Conservation (phyloP, 768 basidiomycete genomes). For the Mrakia hoshinonis region DNA sequence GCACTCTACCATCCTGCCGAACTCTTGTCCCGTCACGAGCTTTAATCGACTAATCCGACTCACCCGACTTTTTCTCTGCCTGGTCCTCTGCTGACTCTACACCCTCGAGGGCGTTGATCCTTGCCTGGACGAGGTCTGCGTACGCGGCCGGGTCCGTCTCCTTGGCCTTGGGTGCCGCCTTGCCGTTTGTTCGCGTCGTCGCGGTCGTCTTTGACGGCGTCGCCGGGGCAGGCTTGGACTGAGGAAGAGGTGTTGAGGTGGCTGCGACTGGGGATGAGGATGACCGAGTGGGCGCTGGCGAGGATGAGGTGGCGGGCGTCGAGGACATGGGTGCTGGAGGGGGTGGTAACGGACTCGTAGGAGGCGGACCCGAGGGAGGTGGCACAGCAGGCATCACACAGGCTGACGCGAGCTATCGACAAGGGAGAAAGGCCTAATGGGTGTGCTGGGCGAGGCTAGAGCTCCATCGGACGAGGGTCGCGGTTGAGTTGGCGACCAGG, state of each 20-base stretch:
- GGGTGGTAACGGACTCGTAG: neutral
- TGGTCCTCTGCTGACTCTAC: slow-evolving; percentile 80
- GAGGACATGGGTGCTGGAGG: neutral
- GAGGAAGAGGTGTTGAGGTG: neutral
- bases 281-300: neutral
- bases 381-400: neutral
- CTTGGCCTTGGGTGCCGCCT: neutral
- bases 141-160: slow-evolving; percentile 81
- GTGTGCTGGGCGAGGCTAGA: neutral
- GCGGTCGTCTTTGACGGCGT: neutral
- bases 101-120: slow-evolving; percentile 82
- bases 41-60: slow-evolving; percentile 33
- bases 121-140: slow-evolving; percentile 79
- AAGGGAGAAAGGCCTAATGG: neutral
- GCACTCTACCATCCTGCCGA: slow-evolving; percentile 30
- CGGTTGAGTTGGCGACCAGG: neutral
- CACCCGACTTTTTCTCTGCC: slow-evolving; percentile 70
- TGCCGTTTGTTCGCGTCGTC: neutral
- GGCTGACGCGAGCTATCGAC: neutral
- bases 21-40: slow-evolving; percentile 14
- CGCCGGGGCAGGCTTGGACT: neutral
- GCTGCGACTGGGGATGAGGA: neutral
- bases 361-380: neutral
- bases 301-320: neutral
- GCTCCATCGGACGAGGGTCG: neutral